Base-by-base conservation (phyloP, 129 eudicot species). In the Tagetes erecta region DNA sequence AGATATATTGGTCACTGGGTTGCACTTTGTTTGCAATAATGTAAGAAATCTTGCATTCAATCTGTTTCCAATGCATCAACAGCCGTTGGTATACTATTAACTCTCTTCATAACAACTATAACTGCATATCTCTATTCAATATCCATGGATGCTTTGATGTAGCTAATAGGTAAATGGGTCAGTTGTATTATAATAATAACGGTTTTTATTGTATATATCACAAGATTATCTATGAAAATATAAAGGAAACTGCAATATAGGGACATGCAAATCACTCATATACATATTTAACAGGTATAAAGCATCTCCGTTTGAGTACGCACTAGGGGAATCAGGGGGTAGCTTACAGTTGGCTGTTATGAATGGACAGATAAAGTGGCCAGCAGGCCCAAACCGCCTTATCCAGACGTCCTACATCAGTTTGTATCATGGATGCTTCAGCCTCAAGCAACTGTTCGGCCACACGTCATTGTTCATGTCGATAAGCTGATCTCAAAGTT, bases 351-450 rank as follows among this genome's bases (percentile, higher is more conserved):
- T 89, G 76, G 98, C 98, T 11, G 78, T 92, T 62, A 77, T 89
- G 64, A 92, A 92, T 41, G 96, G 89, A 57, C 96, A 89, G 81
- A 74, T 92, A 77, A 89, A 89, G 78, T 92, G 96, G 96, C 98
- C 98, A 20, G 76, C 79, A 31, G 96, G 95, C 37, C 96, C 96
- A 8, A 89, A 60, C 87, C 98, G 41, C 87, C 92, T 1, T 92
- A 92, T 49, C 98, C 96, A 3, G 98, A 89, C 0, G 87, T 92
- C 30, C 92, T 92, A 65, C 95, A 86, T 80, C 94, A 92, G 90
- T 92, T 92, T 56, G 90, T 92, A 60, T 87, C 95, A 45, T 89
- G 98, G 98, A 89, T 89, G 96, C 90, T 92, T 36, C 96, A 92
- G 84, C 95, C 95, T 44, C 98, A 92, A 81, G 82, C 90, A 31